Percentiles rank a stretch among this genome's conserved stretches.
Evolutionary conservation across 306 rosid species (phyloP).

Genomic region (Cicer judaicum): DNA sequence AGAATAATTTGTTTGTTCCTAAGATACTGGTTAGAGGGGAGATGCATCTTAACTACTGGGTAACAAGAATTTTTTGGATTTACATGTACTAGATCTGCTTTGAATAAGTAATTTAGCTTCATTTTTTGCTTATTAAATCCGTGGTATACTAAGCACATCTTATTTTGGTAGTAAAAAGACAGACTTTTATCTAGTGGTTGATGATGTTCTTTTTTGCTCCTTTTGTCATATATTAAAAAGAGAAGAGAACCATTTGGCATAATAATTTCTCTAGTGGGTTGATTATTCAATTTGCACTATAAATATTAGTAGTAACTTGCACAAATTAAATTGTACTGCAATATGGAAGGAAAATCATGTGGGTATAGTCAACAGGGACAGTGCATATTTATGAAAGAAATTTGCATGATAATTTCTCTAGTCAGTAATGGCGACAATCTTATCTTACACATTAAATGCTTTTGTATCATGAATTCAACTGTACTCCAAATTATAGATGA

Average conservation of each 20-base stretch:
- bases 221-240: conserved; percentile 22
- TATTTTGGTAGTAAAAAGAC: not conserved
- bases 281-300: not conserved
- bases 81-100: conserved; percentile 3
- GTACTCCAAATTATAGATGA: not conserved
- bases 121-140: conserved; percentile 17
- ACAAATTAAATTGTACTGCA: conserved; percentile 5
- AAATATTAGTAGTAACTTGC: not conserved
- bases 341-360: conserved; percentile 35
- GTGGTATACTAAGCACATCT: not conserved
- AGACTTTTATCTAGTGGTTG: conserved; percentile 20
- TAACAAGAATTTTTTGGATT: not conserved
- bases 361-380: not conserved
- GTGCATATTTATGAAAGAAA: conserved; percentile 12
- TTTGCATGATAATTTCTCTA: conserved; percentile 22
- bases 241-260: conserved; percentile 37
- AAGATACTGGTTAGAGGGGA: conserved; percentile 19
- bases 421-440: conserved; percentile 24
- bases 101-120: conserved; percentile 8
- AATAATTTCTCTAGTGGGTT: too few species aligned
- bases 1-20: conserved; percentile 2
- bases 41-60: conserved; percentile 8
- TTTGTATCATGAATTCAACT: not conserved
- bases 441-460: conserved; percentile 19
- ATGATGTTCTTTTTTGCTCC: not conserved